Percentiles rank a stretch among this genome's conserved stretches.
Conservation (phyloP, 1,284 basidiomycete genomes). For the Apiotrichum mycotoxinovorans region DNA sequence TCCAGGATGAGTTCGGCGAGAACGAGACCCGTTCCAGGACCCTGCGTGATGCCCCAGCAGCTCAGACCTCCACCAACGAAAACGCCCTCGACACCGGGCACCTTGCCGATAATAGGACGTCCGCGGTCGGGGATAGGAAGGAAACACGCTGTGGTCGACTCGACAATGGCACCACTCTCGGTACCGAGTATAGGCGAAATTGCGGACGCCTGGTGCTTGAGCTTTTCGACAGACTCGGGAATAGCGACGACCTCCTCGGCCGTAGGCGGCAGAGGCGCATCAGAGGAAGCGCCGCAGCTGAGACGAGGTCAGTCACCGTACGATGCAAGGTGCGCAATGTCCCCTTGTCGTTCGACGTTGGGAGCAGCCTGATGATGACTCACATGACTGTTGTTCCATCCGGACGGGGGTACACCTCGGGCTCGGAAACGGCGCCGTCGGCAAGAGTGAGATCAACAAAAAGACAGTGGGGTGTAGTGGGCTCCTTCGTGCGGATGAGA, state of each 20-base stretch:
- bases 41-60: conserved; percentile 45
- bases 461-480: conserved; percentile 48
- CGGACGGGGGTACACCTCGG: conserved; percentile 53
- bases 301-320: background rate
- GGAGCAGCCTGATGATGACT: too few species aligned
- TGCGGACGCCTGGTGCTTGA: conserved; percentile 51
- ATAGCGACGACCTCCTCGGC: conserved; percentile 50
- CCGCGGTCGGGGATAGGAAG: conserved; percentile 56
- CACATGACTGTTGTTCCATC: conserved; percentile 50
- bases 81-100: conserved; percentile 50
- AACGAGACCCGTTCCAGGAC: conserved; percentile 56
- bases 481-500: conserved; percentile 46
- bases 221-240: conserved; percentile 44
- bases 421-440: conserved; percentile 49
- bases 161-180: conserved; percentile 41
- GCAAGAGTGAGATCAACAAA: conserved; percentile 57
- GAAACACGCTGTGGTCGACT: conserved; percentile 56
- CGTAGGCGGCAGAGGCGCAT: conserved; percentile 45
- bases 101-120: conserved; percentile 54
- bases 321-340: too few species aligned
- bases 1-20: conserved; percentile 56
- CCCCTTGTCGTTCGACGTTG: background rate
- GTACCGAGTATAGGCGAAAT: conserved; percentile 51
- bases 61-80: conserved; percentile 50
- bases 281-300: conserved; percentile 48